Percentiles rank a stretch among this genome's conserved stretches.
Evolutionary conservation across 2,329 filamentous ascomycete species (phyloP).

Genomic region (Colletotrichum sublineola): DNA sequence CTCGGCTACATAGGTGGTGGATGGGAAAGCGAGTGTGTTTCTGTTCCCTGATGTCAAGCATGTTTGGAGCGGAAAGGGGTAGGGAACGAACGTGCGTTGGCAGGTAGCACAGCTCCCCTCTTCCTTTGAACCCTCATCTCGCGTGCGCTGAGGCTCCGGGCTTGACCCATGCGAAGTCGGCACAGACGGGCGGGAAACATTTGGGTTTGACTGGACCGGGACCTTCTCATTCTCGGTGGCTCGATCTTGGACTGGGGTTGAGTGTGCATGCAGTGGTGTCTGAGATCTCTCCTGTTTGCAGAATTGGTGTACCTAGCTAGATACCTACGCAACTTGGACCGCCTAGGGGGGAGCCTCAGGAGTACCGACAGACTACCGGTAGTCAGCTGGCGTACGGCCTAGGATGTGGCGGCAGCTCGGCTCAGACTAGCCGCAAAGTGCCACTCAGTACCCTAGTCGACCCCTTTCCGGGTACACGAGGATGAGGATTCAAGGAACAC

Average conservation of each 20-base stretch:
- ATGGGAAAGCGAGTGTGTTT: neutral
- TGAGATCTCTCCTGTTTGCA: slow-evolving; percentile 3
- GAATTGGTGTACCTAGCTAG: neutral
- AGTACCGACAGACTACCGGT: too few relatives aligned
- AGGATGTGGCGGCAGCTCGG: too few relatives aligned
- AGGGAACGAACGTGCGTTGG: slow-evolving; percentile 4
- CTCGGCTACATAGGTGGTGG: neutral
- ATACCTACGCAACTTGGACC: neutral
- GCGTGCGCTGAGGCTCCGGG: neutral
- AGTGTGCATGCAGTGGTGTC: slow-evolving; percentile 7
- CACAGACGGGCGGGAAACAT: slow-evolving; percentile 28
- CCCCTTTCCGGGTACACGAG: neutral
- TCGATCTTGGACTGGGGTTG: slow-evolving; percentile 17
- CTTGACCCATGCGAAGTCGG: neutral
- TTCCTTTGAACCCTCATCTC: neutral
- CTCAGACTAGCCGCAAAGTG: too few relatives aligned
- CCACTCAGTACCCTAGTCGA: neutral
- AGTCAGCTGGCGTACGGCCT: neutral
- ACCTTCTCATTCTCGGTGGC: neutral
- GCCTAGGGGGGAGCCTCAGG: neutral
- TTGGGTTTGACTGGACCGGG: slow-evolving; percentile 22
- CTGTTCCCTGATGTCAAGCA: neutral
- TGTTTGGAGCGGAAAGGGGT: neutral
- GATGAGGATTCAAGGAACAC: neutral
- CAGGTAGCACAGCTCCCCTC: neutral